Base-by-base conservation (phyloP, 2,329 filamentous ascomycete genomes). In the Sclerotinia minor region DNA sequence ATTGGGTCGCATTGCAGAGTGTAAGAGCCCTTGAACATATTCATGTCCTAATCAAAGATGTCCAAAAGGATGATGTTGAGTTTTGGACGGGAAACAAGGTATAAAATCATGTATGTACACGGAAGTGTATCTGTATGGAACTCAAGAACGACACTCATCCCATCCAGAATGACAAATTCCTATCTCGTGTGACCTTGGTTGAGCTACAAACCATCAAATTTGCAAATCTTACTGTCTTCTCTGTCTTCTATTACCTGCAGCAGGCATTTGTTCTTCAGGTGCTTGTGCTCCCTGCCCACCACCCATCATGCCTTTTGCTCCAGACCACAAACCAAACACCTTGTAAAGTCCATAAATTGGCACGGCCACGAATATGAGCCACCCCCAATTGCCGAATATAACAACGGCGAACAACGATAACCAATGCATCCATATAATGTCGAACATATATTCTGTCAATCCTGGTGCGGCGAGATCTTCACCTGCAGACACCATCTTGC, bases 391-490 rank as follows among this genome's bases (percentile, higher is more conserved):
- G 5, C 95, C 95, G 59, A 94, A 85, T 38, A 96, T 71, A 21
- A 90, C 84, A 19, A 89, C 93, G n/a, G 90, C 79, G 11, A 89
- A 79, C 52, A 92, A 82, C 65, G 89, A 91, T 15, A 87, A 88
- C 89, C 94, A 97, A 0, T 93, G 97, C 81, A 96, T 92, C 86
- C 97, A 98, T 65, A 97, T 83, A 61, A 97, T 87, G 80, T 99
- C 95, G 85, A 96, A 99, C 90, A 98, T 92, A 83, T 96, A 98
- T 80, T 97, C 95, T 15, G 94, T 98, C 82, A 99, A 81, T 5
- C 95, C 95, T 45, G 89, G 85, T 13, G 92, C 92, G 65, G 91
- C 88, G 64, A 99, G 86, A 78, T 99, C 95, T 78, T 98, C 94
- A 54, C 95, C 94, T 0, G 92, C 83, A 44, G 85, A 87, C 77